These are phyloP conservation scores for Amoeboaphelidium protococcarum DNA, from an alignment of 371 early-diverging fungal genomes.

Conservation along the genomic window DNA sequence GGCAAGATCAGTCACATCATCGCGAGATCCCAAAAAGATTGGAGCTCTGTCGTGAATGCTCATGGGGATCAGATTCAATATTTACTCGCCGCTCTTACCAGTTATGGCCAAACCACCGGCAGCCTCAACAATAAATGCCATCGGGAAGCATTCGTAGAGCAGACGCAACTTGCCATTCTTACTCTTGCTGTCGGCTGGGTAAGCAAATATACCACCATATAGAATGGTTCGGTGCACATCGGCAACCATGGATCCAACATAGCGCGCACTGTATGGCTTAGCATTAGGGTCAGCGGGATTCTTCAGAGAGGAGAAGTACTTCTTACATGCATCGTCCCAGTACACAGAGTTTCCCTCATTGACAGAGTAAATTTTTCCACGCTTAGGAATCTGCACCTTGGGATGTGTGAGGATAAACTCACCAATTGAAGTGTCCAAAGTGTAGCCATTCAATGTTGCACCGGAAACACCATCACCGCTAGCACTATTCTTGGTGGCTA, in stretches of 20 bases:
- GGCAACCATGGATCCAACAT: slow-evolving; percentile 95
- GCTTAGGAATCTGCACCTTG: slow-evolving; percentile 41
- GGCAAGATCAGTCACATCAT: slow-evolving; percentile 64
- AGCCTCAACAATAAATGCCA: slow-evolving; percentile 78
- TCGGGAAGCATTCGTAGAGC: slow-evolving; percentile 93
- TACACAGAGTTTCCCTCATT: slow-evolving; percentile 89
- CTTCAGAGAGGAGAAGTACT: slow-evolving; percentile 66
- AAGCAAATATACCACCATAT: slow-evolving; percentile 46
- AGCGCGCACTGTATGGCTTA: slow-evolving; percentile 78
- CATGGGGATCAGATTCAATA: slow-evolving; percentile 62
- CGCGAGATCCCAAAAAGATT: slow-evolving; percentile 69
- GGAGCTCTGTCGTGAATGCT: slow-evolving; percentile 71
- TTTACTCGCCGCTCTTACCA: slow-evolving; percentile 42
- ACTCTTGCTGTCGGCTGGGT: slow-evolving; percentile 52
- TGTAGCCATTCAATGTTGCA: slow-evolving; percentile 91
- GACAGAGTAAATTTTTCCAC: slow-evolving; percentile 88
- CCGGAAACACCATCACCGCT: neutral
- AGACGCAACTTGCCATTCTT: slow-evolving; percentile 78
- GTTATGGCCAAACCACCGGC: slow-evolving; percentile 82
- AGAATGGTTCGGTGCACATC: slow-evolving; percentile 92
- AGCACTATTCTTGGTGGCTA: slow-evolving; percentile 63
- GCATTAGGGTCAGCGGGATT: slow-evolving; percentile 25
- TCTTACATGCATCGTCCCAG: slow-evolving; percentile 62
- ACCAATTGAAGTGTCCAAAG: slow-evolving; percentile 60
- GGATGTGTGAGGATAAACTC: slow-evolving; percentile 92